A percentile compares a stretch with the other conserved stretches of the same genome.
These are phyloP conservation scores for Diaporthe caulivora DNA, from an alignment of 2,329 filamentous ascomycete genomes.

Conservation along the genomic window DNA sequence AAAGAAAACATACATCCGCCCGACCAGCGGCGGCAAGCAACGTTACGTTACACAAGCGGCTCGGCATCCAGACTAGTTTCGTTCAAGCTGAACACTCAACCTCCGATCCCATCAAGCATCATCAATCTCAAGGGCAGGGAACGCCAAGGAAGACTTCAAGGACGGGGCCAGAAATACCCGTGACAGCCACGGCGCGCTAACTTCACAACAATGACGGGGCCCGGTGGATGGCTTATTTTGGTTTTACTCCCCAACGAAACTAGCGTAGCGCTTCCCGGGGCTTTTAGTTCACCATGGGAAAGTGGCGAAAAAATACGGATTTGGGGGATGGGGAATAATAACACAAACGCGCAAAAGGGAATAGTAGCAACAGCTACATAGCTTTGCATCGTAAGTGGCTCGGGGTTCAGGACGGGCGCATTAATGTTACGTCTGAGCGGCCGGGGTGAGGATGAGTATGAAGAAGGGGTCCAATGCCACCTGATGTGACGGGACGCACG, in stretches of 20 bases:
- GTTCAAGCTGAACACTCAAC: no score
- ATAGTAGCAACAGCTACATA: not conserved
- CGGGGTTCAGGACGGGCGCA: no score
- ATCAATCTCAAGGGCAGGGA: not conserved
- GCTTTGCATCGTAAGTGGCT: no score
- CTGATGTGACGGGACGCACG: not conserved
- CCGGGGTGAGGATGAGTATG: not conserved
- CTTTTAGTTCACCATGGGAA: not conserved
- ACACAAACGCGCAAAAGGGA: no score
- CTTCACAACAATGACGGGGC: no score
- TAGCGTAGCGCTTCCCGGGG: not conserved
- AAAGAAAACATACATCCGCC: no score
- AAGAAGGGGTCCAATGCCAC: not conserved
- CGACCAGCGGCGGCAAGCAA: conserved; percentile 16
- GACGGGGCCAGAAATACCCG: not conserved
- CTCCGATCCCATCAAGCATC: not conserved
- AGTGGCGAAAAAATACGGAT: not conserved
- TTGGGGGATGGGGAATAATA: not conserved
- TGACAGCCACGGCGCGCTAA: not conserved
- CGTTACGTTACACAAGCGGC: conserved; percentile 7
- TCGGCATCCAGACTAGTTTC: not conserved
- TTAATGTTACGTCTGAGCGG: not conserved
- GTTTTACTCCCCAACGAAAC: no score
- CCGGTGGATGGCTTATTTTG: no score
- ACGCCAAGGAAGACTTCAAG: no score